Evolutionary conservation across 345 rosid genomes (phyloP).

Genomic region (Bretschneidera sinensis): DNA sequence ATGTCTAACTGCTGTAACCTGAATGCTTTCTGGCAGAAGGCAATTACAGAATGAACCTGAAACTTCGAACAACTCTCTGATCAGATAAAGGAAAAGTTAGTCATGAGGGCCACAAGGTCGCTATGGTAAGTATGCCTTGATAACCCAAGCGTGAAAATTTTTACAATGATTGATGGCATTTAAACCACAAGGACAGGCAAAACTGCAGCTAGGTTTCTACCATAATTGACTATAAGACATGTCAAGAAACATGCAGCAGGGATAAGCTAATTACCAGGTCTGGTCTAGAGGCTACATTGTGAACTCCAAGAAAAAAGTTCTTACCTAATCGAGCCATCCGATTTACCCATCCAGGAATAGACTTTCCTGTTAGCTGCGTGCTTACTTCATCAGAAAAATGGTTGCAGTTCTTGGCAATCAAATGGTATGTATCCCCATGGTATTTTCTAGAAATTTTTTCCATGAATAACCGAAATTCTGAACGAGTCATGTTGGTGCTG

Average conservation of each 20-base stretch:
- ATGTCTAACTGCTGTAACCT: slow-evolving; percentile 71
- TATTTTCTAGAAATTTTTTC: slow-evolving; percentile 68
- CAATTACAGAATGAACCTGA: slow-evolving; percentile 95
- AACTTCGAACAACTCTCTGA: slow-evolving; percentile 24
- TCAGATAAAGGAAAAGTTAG: too few species aligned
- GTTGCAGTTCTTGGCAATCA: slow-evolving; percentile 97
- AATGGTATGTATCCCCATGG: slow-evolving; percentile 86
- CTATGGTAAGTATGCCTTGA: too few species aligned
- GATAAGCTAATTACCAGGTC: not conserved
- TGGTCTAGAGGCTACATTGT: not conserved
- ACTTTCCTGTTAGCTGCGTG: slow-evolving; percentile 65
- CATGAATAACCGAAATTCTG: slow-evolving; percentile 76
- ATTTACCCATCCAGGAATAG: slow-evolving; percentile 94
- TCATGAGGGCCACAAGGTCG: too few species aligned
- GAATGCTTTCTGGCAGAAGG: slow-evolving; percentile 85
- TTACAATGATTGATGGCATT: too few species aligned
- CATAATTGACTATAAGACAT: not conserved
- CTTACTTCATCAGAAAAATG: slow-evolving; percentile 88
- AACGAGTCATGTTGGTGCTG: slow-evolving; percentile 53
- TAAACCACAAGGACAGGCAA: too few species aligned
- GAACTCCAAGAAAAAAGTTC: slow-evolving; percentile 6
- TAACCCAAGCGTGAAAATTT: too few species aligned
- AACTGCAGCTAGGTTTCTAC: not conserved
- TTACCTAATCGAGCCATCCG: slow-evolving; percentile 85
- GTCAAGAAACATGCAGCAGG: not conserved